Evolutionary conservation across 164 flowering plant genomes (phyloP), one percentile per base, ranked within the genome.

Genomic region (Cinnamomum micranthum): DNA sequence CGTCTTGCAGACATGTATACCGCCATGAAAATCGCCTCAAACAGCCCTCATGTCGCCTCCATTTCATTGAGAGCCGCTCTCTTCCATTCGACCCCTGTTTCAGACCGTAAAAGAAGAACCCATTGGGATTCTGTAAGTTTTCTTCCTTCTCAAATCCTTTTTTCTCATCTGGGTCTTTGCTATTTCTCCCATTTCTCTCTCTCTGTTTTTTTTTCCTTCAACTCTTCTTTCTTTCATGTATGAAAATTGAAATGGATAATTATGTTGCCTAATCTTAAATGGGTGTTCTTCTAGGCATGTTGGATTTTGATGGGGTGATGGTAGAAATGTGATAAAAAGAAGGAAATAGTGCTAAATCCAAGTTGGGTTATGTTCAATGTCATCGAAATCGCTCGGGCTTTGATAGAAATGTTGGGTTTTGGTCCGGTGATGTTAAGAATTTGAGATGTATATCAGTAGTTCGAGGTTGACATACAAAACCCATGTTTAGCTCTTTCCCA

Each of bases 81-180:
- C 71, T 87, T 90, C 75, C 94, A 90, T 76, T 82, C 91, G 0
- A 86, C 90, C 19, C 87, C 91, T 41, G 82, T 82, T 33, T 76
- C 84, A 35, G 89, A 88, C 65, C 88, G 88, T 31, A 86, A 69
- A 77, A 78, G 87, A 27, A 86, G 85, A 73, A 75, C 79, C 50
- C 74, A 76, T 71, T 87, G 88, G 86, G 80, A 83, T 70, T 75
- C 79, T 52, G 90, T 88, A 19, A 80, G 85, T 76, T 66, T 65
- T 68, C 60, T 67, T 27, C 70, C 68, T 52, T 59, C 47, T 64
- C n/a, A 3, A 2, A 24, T 59, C 71, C 69, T 41, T 74, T n/a
- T 76, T 9, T 67, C 22, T 80, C 25, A 31, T 20, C 19, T 25
- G 71, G 35, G n/a, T 65, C 41, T 73, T 24, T 51, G 19, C 31